Percentiles rank a stretch among this genome's conserved stretches.
These are phyloP conservation scores for Quercus phellos DNA, from an alignment of 331 rosid species.

Conservation along the genomic window DNA sequence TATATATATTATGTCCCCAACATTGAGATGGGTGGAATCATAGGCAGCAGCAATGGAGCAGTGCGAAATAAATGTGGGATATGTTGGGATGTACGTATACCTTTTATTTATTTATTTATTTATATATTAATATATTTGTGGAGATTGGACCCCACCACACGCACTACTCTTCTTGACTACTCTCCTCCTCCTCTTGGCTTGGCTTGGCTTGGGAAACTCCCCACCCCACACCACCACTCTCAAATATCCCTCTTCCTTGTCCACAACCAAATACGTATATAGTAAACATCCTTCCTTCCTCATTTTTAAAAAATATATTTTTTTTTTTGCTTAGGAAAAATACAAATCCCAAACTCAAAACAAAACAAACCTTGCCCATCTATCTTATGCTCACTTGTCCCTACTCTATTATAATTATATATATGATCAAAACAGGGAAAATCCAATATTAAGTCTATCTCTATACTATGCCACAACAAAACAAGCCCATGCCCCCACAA, in stretches of 20 bases:
- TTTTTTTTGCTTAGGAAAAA: slow-evolving; percentile 4
- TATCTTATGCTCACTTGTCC: slow-evolving; percentile 26
- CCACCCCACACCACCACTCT: slow-evolving; percentile 26
- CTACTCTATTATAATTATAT: slow-evolving; percentile 22
- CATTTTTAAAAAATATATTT: not conserved
- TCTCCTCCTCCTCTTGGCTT: not conserved
- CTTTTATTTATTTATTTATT: too few relatives aligned
- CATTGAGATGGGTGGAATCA: slow-evolving; percentile 47
- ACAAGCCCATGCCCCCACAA: slow-evolving; percentile 47
- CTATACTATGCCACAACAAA: slow-evolving; percentile 38
- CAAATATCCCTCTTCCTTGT: slow-evolving; percentile 43
- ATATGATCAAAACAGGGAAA: slow-evolving; percentile 20
- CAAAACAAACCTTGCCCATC: slow-evolving; percentile 57
- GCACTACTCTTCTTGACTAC: slow-evolving; percentile 25
- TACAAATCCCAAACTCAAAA: slow-evolving; percentile 48
- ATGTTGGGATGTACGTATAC: slow-evolving; percentile 36
- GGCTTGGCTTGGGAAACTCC: slow-evolving; percentile 43
- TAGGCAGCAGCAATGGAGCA: slow-evolving; percentile 48
- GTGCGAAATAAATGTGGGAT: slow-evolving; percentile 32
- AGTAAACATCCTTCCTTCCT: not conserved
- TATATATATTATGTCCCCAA: slow-evolving; percentile 19
- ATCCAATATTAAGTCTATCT: not conserved
- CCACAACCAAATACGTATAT: slow-evolving; percentile 22
- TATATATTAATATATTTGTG: slow-evolving; percentile 8
- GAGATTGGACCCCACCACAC: slow-evolving; percentile 55